Base-by-base conservation (phyloP, 352 stramenopile species). In the Globisporangium emineosum region DNA sequence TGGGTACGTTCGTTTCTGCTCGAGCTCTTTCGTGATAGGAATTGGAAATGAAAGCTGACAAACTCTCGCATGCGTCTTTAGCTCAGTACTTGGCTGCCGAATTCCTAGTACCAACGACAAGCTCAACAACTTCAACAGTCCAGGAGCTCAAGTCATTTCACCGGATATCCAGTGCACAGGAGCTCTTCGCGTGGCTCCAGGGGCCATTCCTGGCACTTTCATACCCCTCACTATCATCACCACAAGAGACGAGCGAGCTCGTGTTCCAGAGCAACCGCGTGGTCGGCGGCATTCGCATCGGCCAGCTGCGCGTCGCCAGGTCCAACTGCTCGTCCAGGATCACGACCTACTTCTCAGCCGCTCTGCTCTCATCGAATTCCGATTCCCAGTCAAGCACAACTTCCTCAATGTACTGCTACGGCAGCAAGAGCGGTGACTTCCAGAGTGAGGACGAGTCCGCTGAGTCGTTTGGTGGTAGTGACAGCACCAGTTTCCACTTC, bases 241-340 rank as follows among this genome's bases (percentile, higher is more conserved):
- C 51, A 35, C 10, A 12, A 12, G 33, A 27, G 5, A 23, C 17
- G 6, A 65, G 53, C 21, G 53, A 52, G 50, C 40, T 59, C 21
- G 35, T 70, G 13, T 60, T 67, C 13, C 60, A 71, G 29, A 76
- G 47, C 25, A 81, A 64, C 32, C 72, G 49, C 42, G 68, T 87
- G 50, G 60, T 88, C 15, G 78, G 78, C 29, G 76, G 66, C 19
- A 69, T 86, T 43, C 72, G 74, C 30, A 69, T 88, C 59, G 78
- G 75, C 0, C 75, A 85, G 57, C 69, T 88, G 13, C 75, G 78
- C 17, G 76, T 81, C 23, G 6, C 67, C 17, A 62, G 25, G 3
- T 53, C 60, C 27, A 70, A 79, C 50, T 88, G 78, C 59, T 75
- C 76, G 8, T 63, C 60, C 35, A 65, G 76, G 35, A 33, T 76